Base-by-base conservation (phyloP, 2,329 filamentous ascomycete genomes). In the Fusarium nodosum region DNA sequence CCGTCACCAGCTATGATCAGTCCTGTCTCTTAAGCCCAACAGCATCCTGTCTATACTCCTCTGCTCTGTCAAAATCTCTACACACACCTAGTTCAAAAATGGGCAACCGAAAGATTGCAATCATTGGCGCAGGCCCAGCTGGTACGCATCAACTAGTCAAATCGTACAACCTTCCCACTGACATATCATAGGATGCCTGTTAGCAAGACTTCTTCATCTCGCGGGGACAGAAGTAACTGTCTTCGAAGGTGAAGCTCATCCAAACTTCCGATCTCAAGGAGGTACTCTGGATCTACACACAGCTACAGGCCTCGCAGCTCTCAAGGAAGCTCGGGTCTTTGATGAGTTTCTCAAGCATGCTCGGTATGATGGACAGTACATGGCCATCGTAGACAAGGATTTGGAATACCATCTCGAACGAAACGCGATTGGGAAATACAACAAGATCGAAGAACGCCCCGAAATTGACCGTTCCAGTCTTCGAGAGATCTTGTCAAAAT, bases 281-380 rank as follows among this genome's bases (percentile, higher is more conserved):
- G 86, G 86, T 11, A 84, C 79, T 6, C 80, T 89, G 4, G 86
- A 88, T 69, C 76, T 89, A 11, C 86, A 89, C 66, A 82, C 81
- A 0, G 66, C 77, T 5, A 83, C 83, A 2, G 86, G 87, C 1
- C 81, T 88, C 33, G 77, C 79, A 6, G 86, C 86, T 1, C 72
- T 89, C 48, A 81, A 81, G 54, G 82, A 84, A 58, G 84, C 85
- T 6, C 81, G 80, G 0, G 75, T 88, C 8, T 85, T 79, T 74
- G 81, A 84, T 1, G 78, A 83, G 33, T 89, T 88, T 74, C 68
- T 79, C n/a, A 78, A 82, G 63, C 65, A 83, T 54, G 84, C 84
- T 3, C 82, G 86, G 39, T 85, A 84, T 44, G 85, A 88, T 64
- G 81, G 83, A 57, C 85, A 88, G 56, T 82, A 81, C 31, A 64